Evolutionary conservation across 1,139 yeast genomes (phyloP), one percentile per base, ranked within the genome.

Genomic region (Debaryomyces sp.): DNA sequence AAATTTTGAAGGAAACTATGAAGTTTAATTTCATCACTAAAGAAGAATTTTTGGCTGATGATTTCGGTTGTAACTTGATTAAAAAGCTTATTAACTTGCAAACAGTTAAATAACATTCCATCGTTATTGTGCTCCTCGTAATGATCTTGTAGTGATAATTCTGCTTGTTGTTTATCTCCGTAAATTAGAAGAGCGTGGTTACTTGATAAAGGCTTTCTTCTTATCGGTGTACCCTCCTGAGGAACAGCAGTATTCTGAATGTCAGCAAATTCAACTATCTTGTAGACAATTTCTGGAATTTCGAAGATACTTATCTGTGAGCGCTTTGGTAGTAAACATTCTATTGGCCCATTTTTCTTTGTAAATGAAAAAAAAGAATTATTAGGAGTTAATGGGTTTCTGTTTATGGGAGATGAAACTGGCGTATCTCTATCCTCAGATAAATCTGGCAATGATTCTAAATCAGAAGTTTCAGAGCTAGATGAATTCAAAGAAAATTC

Each of bases 261-360:
- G 43, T 87, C 89, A 12, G 89, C 84, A 62, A 73, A 81, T 22
- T 73, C 70, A 24, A 90, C 59, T 13, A 91, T 87, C 50, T 76
- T 73, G 54, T 77, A 68, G 17, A 90, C 73, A 48, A 91, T 85
- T 64, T 91, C 97, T 0, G 97, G 96, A 17, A 87, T 83, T 45
- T 75, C 75, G 60, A 90, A 86, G 5, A 90, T 86, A 21, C 72
- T 69, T 49, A 78, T 81, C 17, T 34, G 37, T 4, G 4, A 6
- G 7, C 27, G 15, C n/a, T 13, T 37, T 18, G 18, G 26, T n/a
- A 22, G 6, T 18, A 26, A 9, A 12, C n/a, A 18, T 18, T 37
- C 23, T 15, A 33, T 27, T 7, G 9, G 10, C 1, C 8, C 27
- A 12, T 10, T 6, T 12, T 30, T 30, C 4, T 18, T 8, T 22